These are phyloP conservation scores for Uromyces viciae-fabae DNA, from an alignment of 1,284 basidiomycete species.

Conservation along the genomic window DNA sequence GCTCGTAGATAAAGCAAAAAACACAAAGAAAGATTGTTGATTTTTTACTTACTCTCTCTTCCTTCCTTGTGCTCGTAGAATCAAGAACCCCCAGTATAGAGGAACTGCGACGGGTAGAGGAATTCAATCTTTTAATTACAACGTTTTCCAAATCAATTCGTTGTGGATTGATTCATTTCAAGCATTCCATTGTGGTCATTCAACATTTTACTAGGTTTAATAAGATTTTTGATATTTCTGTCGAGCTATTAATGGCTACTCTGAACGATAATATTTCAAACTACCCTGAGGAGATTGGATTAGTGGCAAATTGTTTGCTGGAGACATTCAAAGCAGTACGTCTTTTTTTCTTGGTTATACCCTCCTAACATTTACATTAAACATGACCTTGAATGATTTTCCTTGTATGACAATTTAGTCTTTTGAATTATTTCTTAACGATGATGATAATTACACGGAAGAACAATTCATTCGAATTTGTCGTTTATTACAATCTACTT, in stretches of 20 bases:
- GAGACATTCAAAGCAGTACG: constrained; percentile 30
- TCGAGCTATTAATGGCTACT: constrained; percentile 14
- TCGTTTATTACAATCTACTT: constrained; percentile 49
- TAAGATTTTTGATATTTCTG: constrained; percentile 31
- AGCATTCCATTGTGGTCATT: constrained; percentile 23
- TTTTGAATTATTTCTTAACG: constrained; percentile 29
- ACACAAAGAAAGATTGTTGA: neutral
- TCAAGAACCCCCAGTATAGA: neutral
- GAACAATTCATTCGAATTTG: constrained; percentile 50
- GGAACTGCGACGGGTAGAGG: constrained; percentile 17
- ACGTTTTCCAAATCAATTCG: constrained; percentile 39
- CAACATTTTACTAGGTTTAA: constrained; percentile 30
- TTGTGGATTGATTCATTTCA: constrained; percentile 36
- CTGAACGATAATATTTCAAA: constrained; percentile 18
- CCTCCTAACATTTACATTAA: neutral
- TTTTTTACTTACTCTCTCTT: neutral
- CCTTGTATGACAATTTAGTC: too few relatives aligned
- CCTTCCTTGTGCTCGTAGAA: neutral
- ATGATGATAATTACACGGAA: constrained; percentile 8
- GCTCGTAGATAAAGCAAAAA: neutral
- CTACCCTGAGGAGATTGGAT: neutral
- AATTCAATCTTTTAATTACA: constrained; percentile 39
- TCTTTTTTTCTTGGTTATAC: neutral
- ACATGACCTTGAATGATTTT: too few relatives aligned
- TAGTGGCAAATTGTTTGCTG: constrained; percentile 13